Evolutionary conservation across 2,329 filamentous ascomycete species (phyloP).

Genomic region (Elsinoe ampelina): DNA sequence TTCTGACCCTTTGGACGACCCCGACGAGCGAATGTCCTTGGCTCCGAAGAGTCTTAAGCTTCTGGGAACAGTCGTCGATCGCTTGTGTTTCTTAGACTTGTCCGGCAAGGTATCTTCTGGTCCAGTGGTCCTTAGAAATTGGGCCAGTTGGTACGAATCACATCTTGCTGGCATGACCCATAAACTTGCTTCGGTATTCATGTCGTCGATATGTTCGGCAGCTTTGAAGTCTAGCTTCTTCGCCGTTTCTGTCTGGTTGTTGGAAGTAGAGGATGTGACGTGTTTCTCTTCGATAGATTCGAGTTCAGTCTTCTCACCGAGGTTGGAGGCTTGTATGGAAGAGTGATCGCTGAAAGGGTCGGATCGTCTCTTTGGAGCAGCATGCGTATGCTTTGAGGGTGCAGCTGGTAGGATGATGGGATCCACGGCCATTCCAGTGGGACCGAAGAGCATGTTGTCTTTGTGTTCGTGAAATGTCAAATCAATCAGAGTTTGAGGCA

Average conservation of each 20-base stretch:
- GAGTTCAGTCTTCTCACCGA: neutral
- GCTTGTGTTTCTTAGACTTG: slow-evolving; percentile 14
- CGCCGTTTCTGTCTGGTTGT: slow-evolving; percentile 9
- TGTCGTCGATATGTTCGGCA: slow-evolving; percentile 18
- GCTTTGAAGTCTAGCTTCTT: neutral
- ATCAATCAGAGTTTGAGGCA: neutral
- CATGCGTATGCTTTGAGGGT: neutral
- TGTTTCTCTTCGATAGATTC: neutral
- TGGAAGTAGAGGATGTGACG: neutral
- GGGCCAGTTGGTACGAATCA: slow-evolving; percentile 28
- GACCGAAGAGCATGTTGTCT: slow-evolving; percentile 12
- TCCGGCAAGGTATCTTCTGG: slow-evolving; percentile 23
- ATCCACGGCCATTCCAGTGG: slow-evolving; percentile 16
- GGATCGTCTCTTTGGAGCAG: slow-evolving; percentile 1
- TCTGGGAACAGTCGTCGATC: slow-evolving; percentile 23
- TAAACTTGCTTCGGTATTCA: slow-evolving; percentile 26
- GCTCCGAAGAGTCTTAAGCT: slow-evolving; percentile 25
- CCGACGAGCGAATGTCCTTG: slow-evolving; percentile 17
- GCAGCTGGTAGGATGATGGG: slow-evolving; percentile 14
- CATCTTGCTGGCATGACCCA: slow-evolving; percentile 23
- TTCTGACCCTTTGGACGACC: slow-evolving; percentile 13
- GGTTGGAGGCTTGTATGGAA: neutral
- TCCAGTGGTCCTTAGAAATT: slow-evolving; percentile 31
- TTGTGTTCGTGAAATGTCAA: neutral
- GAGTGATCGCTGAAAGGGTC: slow-evolving; percentile 9